Percentiles rank a stretch among this genome's conserved stretches.
Evolutionary conservation across 2,329 filamentous ascomycete species (phyloP).

Genomic region (Epichloe brachyelytri): DNA sequence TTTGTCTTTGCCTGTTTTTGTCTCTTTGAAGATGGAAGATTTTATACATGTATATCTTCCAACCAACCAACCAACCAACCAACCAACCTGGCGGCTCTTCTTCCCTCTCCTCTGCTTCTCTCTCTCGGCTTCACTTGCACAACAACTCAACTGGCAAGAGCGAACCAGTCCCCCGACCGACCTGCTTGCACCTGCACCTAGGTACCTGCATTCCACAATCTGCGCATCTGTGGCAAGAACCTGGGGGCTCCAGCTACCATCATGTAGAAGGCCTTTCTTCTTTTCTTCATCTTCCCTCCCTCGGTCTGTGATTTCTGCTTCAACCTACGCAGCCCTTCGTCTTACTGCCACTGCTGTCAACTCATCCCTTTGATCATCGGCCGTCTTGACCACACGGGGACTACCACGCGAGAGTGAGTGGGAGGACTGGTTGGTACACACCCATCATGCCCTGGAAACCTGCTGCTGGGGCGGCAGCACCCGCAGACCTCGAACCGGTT

Average conservation of each 20-base stretch:
- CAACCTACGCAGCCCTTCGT: too few relatives aligned
- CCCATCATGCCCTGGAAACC: constrained; percentile 31
- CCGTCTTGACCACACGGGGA: too few relatives aligned
- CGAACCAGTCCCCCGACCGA: neutral
- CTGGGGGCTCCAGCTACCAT: neutral
- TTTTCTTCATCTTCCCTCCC: neutral
- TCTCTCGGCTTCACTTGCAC: neutral
- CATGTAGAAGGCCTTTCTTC: neutral
- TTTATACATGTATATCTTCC: neutral
- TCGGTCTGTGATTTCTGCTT: too few relatives aligned
- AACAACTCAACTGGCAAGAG: neutral
- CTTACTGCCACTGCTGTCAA: neutral
- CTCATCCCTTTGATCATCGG: neutral
- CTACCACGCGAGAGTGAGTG: too few relatives aligned
- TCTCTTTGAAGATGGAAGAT: too few relatives aligned
- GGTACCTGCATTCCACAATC: neutral
- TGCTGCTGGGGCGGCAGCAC: constrained; percentile 20
- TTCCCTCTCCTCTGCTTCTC: neutral
- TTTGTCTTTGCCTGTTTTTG: too few relatives aligned
- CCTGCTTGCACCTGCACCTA: too few relatives aligned
- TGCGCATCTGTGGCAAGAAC: neutral
- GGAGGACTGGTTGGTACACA: neutral
- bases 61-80: neutral
- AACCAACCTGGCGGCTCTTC: neutral
- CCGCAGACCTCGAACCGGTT: constrained; percentile 15